phyloP scores from a whole-genome alignment of 306 rosid species.

The Quercus cerris region DNA sequence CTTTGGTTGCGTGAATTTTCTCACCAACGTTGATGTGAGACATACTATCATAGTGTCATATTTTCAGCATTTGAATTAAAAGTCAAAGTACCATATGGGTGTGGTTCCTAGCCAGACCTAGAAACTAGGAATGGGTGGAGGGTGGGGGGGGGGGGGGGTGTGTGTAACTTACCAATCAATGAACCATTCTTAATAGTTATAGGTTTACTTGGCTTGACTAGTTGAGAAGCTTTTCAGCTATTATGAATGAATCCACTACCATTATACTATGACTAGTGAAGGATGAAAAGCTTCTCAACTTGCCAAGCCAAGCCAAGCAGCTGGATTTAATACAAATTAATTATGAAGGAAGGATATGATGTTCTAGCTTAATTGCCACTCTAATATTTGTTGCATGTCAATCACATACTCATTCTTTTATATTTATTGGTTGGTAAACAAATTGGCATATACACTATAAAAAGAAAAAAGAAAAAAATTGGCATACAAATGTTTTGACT shows the following conservation, averaged over 20 bases:
- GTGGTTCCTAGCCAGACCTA: neutral
- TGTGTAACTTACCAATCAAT: too few species aligned
- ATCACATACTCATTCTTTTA: neutral
- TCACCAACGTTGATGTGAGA: too few species aligned
- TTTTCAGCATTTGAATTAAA: neutral
- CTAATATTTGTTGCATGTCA: neutral
- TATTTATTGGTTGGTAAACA: neutral
- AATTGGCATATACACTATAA: neutral
- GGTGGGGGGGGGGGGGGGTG: too few species aligned
- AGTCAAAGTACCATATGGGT: neutral
- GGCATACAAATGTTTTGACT: too few species aligned
- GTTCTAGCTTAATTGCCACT: neutral
- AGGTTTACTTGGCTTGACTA: neutral
- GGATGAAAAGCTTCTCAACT: too few species aligned
- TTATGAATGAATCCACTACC: too few species aligned
- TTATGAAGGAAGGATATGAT: neutral
- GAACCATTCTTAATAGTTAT: neutral
- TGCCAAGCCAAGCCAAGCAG: too few species aligned
- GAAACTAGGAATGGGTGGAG: too few species aligned
- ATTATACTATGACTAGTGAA: too few species aligned
- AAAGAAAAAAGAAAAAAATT: too few species aligned
- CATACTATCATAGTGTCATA: too few species aligned
- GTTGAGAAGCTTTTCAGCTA: neutral
- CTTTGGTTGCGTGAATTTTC: neutral
- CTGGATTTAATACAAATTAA: neutral